These are phyloP conservation scores for Pulveroboletus sp. DNA, from an alignment of 768 basidiomycete species.

Conservation along the genomic window DNA sequence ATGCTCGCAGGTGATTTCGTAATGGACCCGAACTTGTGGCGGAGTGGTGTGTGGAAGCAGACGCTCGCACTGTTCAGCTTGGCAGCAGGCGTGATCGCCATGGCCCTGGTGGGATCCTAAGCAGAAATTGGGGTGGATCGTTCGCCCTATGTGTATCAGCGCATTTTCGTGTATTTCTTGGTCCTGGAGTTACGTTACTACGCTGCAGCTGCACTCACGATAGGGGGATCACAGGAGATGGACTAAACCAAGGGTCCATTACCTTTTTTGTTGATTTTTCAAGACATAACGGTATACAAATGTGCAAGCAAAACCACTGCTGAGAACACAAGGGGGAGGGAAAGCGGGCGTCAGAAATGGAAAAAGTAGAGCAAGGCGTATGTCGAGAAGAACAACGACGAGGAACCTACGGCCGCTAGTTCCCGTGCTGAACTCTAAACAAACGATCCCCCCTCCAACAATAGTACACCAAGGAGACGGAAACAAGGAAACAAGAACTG, in stretches of 20 bases:
- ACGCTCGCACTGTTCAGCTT: constrained; percentile 56
- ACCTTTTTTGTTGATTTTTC: constrained; percentile 1
- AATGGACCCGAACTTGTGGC: constrained; percentile 53
- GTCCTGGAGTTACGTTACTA: not conserved
- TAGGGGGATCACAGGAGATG: not conserved
- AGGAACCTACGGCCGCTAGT: constrained; percentile 4
- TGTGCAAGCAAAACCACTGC: constrained; percentile 1
- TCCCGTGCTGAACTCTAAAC: not conserved
- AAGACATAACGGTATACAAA: not conserved
- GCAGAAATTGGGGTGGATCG: not conserved
- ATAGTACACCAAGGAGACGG: not conserved
- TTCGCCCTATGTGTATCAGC: not conserved
- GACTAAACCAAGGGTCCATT: not conserved
- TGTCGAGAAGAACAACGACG: not conserved
- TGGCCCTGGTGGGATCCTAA: constrained; percentile 51
- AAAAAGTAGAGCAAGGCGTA: not conserved
- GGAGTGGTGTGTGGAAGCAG: constrained; percentile 36
- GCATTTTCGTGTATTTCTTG: not conserved
- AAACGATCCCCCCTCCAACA: not conserved
- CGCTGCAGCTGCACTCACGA: not conserved
- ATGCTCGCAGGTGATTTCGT: constrained; percentile 87
- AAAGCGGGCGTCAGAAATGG: not conserved
- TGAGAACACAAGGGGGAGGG: not conserved
- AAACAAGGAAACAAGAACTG: not conserved
- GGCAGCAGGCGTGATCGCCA: constrained; percentile 54